Conservation (phyloP, 768 basidiomycete genomes). For the Termitomyces sp. region DNA sequence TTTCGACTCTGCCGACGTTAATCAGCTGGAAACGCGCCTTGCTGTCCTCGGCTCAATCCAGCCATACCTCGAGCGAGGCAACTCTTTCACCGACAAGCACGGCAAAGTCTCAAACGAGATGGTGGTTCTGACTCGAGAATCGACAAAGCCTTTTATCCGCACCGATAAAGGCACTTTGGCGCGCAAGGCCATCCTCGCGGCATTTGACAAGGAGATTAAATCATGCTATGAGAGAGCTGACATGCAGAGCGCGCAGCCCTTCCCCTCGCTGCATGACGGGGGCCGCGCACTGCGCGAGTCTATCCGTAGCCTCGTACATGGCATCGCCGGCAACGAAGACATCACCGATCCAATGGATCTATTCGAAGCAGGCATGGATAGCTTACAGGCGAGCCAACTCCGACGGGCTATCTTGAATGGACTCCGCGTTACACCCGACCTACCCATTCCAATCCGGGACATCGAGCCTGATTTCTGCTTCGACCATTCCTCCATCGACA, state of each 20-base stretch:
- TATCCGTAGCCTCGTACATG: slow-evolving; percentile 19
- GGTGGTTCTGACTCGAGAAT: slow-evolving; percentile 29
- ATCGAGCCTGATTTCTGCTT: slow-evolving; percentile 26
- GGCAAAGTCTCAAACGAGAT: slow-evolving; percentile 32
- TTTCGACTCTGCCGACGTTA: slow-evolving; percentile 11
- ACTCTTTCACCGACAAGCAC: slow-evolving; percentile 31
- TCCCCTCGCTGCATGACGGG: slow-evolving; percentile 19
- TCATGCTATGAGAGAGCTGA: slow-evolving; percentile 26
- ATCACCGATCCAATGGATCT: slow-evolving; percentile 25
- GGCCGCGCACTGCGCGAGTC: slow-evolving; percentile 17
- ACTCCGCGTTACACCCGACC: slow-evolving; percentile 19
- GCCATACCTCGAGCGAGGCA: slow-evolving; percentile 27
- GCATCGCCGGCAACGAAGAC: slow-evolving; percentile 15
- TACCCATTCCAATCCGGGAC: slow-evolving; percentile 13
- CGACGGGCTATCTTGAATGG: slow-evolving; percentile 23
- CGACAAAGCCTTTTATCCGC: slow-evolving; percentile 25
- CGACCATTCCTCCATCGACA: slow-evolving; percentile 23
- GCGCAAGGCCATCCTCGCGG: slow-evolving; percentile 25
- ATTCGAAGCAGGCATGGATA: slow-evolving; percentile 38
- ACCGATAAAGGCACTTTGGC: slow-evolving; percentile 35
- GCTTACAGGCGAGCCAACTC: slow-evolving; percentile 31
- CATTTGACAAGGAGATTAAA: slow-evolving; percentile 30
- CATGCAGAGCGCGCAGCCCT: slow-evolving; percentile 15
- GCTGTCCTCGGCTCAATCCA: slow-evolving; percentile 21
- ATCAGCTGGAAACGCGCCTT: slow-evolving; percentile 12